Conservation (phyloP, 2,329 filamentous ascomycete genomes). For the Rhynchosporium secalis region DNA sequence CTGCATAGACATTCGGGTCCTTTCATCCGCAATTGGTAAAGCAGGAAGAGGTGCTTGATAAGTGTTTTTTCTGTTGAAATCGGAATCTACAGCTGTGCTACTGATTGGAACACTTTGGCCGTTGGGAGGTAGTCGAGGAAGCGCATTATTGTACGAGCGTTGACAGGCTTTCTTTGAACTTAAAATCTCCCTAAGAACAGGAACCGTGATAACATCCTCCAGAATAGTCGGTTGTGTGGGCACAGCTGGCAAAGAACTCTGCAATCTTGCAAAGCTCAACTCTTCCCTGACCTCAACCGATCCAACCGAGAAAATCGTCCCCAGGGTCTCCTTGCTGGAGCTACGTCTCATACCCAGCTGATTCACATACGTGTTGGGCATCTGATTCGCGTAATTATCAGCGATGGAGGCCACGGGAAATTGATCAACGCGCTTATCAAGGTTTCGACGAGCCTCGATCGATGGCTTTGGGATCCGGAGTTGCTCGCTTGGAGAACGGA, state of each 20-base stretch:
- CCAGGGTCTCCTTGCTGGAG: slow-evolving; percentile 36
- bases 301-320: slow-evolving; percentile 37
- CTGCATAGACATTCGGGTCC: slow-evolving; percentile 6
- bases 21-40: slow-evolving; percentile 6
- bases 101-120: slow-evolving; percentile 4
- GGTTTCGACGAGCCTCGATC: slow-evolving; percentile 23
- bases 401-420: slow-evolving; percentile 31
- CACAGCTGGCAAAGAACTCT: slow-evolving; percentile 31
- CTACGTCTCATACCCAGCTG: slow-evolving; percentile 20
- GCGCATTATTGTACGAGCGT: neutral
- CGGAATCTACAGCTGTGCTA: slow-evolving; percentile 9
- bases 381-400: slow-evolving; percentile 25
- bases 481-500: slow-evolving; percentile 25
- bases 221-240: slow-evolving; percentile 26
- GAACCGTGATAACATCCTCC: slow-evolving; percentile 16
- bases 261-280: slow-evolving; percentile 27
- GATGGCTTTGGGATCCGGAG: slow-evolving; percentile 29
- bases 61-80: slow-evolving; percentile 25
- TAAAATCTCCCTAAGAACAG: neutral
- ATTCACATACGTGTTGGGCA: slow-evolving; percentile 28
- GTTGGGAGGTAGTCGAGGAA: neutral
- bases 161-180: too few species aligned
- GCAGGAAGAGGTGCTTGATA: slow-evolving; percentile 18
- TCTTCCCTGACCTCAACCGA: slow-evolving; percentile 34
- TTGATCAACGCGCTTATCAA: slow-evolving; percentile 28